A percentile compares a stretch with the other conserved stretches of the same genome.
These are phyloP conservation scores for Sphagnum contortum DNA, from an alignment of 225 moss, liverwort and hornwort genomes.

Conservation along the genomic window DNA sequence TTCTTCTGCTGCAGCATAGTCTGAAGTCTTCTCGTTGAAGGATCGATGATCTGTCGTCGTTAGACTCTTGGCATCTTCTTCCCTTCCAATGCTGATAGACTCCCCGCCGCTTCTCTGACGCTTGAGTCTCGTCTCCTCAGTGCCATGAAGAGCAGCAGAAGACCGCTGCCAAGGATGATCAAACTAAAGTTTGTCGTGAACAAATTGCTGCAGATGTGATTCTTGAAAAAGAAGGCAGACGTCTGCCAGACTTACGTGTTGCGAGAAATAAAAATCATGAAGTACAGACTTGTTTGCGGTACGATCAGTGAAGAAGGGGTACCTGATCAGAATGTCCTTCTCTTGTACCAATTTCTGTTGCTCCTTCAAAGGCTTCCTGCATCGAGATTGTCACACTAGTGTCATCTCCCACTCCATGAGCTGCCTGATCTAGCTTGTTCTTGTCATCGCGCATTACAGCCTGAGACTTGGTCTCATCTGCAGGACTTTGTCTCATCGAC, in stretches of 20 bases:
- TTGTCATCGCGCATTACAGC: not conserved
- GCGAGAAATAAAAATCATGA: too few relatives aligned
- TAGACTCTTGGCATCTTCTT: slow-evolving; percentile 3
- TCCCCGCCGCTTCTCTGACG: slow-evolving; percentile 3
- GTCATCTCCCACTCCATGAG: slow-evolving; percentile 1
- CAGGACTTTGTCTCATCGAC: not conserved
- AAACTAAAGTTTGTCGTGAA: not conserved
- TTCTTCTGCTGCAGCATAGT: not conserved
- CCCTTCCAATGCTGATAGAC: not conserved
- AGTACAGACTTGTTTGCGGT: too few relatives aligned
- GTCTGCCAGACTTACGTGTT: too few relatives aligned
- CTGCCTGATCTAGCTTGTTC: not conserved
- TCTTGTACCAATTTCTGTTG: not conserved
- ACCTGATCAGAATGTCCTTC: too few relatives aligned
- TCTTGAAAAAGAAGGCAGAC: too few relatives aligned
- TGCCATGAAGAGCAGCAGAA: not conserved
- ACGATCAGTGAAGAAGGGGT: too few relatives aligned
- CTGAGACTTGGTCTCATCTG: too few relatives aligned
- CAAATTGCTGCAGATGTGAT: not conserved
- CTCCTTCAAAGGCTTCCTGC: slow-evolving; percentile 1
- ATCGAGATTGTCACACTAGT: not conserved
- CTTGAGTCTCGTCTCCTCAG: slow-evolving; percentile 2
- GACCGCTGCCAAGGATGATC: slow-evolving; percentile 1
- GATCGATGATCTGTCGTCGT: not conserved
- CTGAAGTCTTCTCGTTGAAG: slow-evolving; percentile 9